Evolutionary conservation across 2,329 filamentous ascomycete genomes (phyloP), one percentile per base, ranked within the genome.

Genomic region (Neonectria punicea): DNA sequence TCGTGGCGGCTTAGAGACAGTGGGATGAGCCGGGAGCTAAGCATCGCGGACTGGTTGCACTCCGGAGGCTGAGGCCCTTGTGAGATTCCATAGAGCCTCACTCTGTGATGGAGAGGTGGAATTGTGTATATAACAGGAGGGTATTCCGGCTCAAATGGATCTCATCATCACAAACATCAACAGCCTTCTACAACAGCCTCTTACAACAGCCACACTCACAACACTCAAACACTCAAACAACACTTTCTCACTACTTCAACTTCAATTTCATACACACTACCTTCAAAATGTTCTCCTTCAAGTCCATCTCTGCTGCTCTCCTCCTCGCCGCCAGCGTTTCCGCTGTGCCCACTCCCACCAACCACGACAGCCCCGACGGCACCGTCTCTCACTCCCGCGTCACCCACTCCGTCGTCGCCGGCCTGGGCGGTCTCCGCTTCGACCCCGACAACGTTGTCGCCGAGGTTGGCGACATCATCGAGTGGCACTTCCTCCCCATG

Each of bases 401-500:
- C 25, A 85, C 83, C 1, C 81, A 84, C 79, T 79, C 79, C 2
- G 80, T 85, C 49, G 78, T 81, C n/a, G 83, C 80, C 57, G 83
- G 83, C 61, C 79, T 77, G 5, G 79, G 76, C 28, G 81, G 81
- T 49, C 80, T 87, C 34, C 74, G 73, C 53, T 89, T 88, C 75
- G 79, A 82, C 53, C 87, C 87, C 1, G 78, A 83, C 66, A 83
- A 81, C 67, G 77, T 87, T 44, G 80, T 80, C 3, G 86, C 86
- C 18, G 74, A 78, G 11, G 62, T 81, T 8, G 86, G 85, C 63
- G 84, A 86, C 65, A 67, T 84, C 4, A 74, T 89, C 62, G 85
- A 88, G 77, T 89, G 83, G 79, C 83, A 85, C 72, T 88, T 84
- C 80, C 82, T 82, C 67, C 81, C 85, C 9, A 73, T 69, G 63